Conservation (phyloP, 805 yeast species). For the Candida hispaniensis region DNA sequence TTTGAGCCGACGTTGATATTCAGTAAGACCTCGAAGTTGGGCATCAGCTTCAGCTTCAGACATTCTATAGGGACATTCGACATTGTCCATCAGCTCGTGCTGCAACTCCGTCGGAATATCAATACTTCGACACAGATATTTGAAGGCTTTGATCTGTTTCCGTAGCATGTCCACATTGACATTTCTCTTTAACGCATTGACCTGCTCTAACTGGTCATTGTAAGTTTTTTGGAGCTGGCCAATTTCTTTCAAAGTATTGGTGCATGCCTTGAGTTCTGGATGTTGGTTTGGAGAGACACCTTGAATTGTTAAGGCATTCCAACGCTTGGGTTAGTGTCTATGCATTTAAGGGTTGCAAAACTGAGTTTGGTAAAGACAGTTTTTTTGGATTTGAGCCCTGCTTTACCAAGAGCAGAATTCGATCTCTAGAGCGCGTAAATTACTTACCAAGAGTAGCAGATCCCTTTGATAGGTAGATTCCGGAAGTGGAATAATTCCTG, state of each 20-base stretch:
- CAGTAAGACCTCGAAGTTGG: slow-evolving; percentile 3
- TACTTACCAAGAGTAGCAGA: too few relatives aligned
- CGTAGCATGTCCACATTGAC: slow-evolving; percentile 40
- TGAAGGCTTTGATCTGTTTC: slow-evolving; percentile 62
- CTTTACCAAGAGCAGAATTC: too few relatives aligned
- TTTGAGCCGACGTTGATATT: slow-evolving; percentile 15
- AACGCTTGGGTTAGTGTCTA: too few relatives aligned
- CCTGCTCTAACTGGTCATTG: slow-evolving; percentile 19
- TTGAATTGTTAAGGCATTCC: too few relatives aligned
- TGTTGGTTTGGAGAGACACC: too few relatives aligned
- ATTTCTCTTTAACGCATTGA: slow-evolving; percentile 18
- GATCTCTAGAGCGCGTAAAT: too few relatives aligned
- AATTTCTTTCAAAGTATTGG: slow-evolving; percentile 23
- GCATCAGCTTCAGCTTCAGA: slow-evolving; percentile 7
- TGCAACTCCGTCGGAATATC: slow-evolving; percentile 48
- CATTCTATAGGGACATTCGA: slow-evolving; percentile 16
- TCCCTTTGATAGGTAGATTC: too few relatives aligned
- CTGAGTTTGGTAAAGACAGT: too few relatives aligned
- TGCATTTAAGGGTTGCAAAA: too few relatives aligned
- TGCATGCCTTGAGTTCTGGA: slow-evolving; percentile 27
- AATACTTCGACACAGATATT: slow-evolving; percentile 44
- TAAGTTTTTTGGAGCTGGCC: slow-evolving; percentile 25
- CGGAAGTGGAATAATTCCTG: too few relatives aligned
- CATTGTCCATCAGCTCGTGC: slow-evolving; percentile 28
- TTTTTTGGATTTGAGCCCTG: too few relatives aligned